phyloP scores from a whole-genome alignment of 164 flowering plant genomes.

The Vitis vinifera region DNA sequence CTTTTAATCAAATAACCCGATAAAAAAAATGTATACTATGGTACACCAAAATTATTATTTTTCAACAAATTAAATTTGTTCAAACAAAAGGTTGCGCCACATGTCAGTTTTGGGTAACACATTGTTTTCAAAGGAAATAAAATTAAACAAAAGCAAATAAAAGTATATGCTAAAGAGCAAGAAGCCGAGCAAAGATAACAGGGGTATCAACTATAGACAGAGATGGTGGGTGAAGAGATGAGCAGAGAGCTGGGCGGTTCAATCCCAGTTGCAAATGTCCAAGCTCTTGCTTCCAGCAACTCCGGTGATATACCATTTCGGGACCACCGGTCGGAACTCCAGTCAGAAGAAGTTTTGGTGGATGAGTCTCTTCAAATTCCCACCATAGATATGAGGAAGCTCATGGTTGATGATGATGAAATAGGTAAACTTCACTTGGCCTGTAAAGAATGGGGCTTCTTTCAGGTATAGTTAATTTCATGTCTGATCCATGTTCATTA shows the following conservation, averaged over 20 bases:
- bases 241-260: constrained; percentile 29
- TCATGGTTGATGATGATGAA: constrained; percentile 17
- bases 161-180: too few species aligned
- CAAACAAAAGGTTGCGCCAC: too few species aligned
- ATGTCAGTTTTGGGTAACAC: too few species aligned
- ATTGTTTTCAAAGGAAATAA: too few species aligned
- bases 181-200: too few species aligned
- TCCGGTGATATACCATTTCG: constrained; percentile 29
- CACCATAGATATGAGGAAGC: constrained; percentile 32
- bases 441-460: constrained; percentile 56
- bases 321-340: constrained; percentile 28
- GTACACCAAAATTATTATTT: too few species aligned
- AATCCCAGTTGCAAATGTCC: constrained; percentile 41
- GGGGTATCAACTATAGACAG: too few species aligned
- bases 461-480: constrained; percentile 33
- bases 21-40: too few species aligned
- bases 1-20: too few species aligned
- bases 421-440: constrained; percentile 40
- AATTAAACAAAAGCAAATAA: too few species aligned
- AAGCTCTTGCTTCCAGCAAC: constrained; percentile 30
- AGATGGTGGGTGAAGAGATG: not conserved
- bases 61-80: too few species aligned
- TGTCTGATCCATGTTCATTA: too few species aligned
- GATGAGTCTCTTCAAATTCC: constrained; percentile 34
- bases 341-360: constrained; percentile 11